Base-by-base conservation (phyloP, 1,284 basidiomycete species). In the Chondrostereum purpureum region DNA sequence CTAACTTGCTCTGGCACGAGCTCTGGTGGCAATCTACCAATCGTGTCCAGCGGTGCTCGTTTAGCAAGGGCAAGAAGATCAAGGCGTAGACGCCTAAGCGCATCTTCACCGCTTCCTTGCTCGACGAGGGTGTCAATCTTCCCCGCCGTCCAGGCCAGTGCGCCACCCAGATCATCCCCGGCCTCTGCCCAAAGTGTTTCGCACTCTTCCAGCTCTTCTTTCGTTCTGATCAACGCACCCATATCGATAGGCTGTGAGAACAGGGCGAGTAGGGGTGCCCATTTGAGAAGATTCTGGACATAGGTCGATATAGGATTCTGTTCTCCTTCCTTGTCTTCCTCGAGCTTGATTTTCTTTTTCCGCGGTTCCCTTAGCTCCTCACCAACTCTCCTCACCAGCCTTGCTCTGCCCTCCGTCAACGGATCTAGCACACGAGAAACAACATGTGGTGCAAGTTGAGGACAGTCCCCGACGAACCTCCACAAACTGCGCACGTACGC, bases 401-500 rank as follows among this genome's bases (percentile, higher is more conserved):
- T 52, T 59, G 70, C 70, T n/a, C 67, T 65, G 17, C 79, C 77
- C 4, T 72, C 75, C 0, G 85, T 86, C 19, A 88, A 60, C 1
- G 73, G 70, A 50, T 85, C 75, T 23, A 88, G 65, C 14, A 88
- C 58, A 39, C 73, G 67, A 40, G 69, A 58, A 46, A 77, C 73
- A 11, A 86, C 76, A 66, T 77, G 86, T 36, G 67, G 58, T 0
- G 73, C 64, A 5, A 88, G 64, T 13, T 12, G 45, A 40, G 33
- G 35, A 48, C 49, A 47, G 24, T 58, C 58, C 4, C 59, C 56
- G 31, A 82, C 67, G 52, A 88, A 88, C 59, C 84, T 79, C 18
- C 83, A 83, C 40, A 88, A 55, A 57, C 86, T 88, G 48, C 80
- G 68, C 40, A 82, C 70, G 58, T 88, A 88, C 4, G 85, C 84